These are phyloP conservation scores for Inga leiocalycina DNA, from an alignment of 306 rosid genomes.

Conservation along the genomic window DNA sequence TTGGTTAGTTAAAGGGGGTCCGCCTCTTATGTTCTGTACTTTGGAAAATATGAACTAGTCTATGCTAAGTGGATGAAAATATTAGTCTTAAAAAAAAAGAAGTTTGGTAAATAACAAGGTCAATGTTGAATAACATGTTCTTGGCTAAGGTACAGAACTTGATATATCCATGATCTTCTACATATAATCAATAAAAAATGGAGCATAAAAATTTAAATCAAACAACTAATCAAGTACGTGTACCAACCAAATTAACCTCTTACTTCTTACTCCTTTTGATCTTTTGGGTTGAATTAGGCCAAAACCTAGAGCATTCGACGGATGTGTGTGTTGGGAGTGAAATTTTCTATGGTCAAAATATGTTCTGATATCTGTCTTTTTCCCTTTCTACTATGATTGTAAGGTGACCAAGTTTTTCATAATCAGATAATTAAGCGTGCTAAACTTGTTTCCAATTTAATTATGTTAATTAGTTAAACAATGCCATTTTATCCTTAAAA, in stretches of 20 bases:
- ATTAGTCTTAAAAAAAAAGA: background rate
- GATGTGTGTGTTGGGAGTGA: background rate
- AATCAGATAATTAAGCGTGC: background rate
- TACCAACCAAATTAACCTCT: slow-evolving; percentile 7
- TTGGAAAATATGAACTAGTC: background rate
- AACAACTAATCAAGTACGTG: background rate
- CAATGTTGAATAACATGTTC: background rate
- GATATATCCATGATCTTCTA: background rate
- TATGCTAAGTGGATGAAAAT: background rate
- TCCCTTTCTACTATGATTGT: background rate
- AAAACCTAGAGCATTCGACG: background rate
- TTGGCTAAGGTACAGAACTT: background rate
- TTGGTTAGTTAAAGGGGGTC: background rate
- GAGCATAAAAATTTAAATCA: slow-evolving; percentile 1
- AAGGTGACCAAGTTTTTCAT: slow-evolving; percentile 9
- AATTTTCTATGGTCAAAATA: background rate
- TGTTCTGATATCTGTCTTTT: background rate
- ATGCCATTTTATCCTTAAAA: background rate
- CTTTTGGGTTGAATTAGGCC: background rate
- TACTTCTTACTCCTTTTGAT: slow-evolving; percentile 1
- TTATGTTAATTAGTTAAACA: background rate
- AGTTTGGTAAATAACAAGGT: background rate
- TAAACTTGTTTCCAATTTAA: background rate
- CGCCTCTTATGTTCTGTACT: background rate
- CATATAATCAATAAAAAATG: background rate